Base-by-base conservation (phyloP, 73 alveolate genomes). In the Stentor roeselii region DNA sequence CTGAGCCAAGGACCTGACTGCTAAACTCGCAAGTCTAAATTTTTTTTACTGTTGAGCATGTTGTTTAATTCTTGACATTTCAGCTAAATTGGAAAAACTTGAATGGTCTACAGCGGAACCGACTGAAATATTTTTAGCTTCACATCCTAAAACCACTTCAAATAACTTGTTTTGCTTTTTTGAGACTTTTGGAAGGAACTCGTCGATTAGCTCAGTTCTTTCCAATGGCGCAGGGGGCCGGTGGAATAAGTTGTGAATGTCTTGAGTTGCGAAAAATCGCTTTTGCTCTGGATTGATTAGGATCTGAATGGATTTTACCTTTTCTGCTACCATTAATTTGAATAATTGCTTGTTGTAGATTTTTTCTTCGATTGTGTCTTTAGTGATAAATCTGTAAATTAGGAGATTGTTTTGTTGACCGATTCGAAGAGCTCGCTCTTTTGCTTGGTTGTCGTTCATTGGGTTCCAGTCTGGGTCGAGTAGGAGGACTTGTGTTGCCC, bases 391-490 rank as follows among this genome's bases (percentile, higher is more conserved):
- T 85, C 99, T 80, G 90, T 96, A 98, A 30, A 98, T 99, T 60
- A 94, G 88, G 32, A 97, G 99, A 42, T 90, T 93, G 78, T 94
- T 90, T 67, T 93, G 95, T 87, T 98, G 98, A 21, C 99, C 99
- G 2, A 98, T 93, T 88, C 99, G 92, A 90, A 97, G 99, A 4
- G 99, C 99, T 83, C 99, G 91, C 84, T 98, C 99, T 39, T 97
- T 97, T 3, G 99, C 99, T 82, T 98, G 98, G 84, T 93, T 89
- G 84, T 94, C 99, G 75, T 92, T 97, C 95, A 97, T 95, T 0
- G 99, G 99, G 86, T 98, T 98, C 98, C 99, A 98, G 87, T 97
- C 99, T 88, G 98, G 99, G 88, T 98, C 99, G 85, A 97, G 95
- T 93, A 98, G 94, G 42, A 98, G 94, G n/a, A 98, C 99, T 11